These are phyloP conservation scores for Viola odorata DNA, from an alignment of 345 rosid species.

Conservation along the genomic window DNA sequence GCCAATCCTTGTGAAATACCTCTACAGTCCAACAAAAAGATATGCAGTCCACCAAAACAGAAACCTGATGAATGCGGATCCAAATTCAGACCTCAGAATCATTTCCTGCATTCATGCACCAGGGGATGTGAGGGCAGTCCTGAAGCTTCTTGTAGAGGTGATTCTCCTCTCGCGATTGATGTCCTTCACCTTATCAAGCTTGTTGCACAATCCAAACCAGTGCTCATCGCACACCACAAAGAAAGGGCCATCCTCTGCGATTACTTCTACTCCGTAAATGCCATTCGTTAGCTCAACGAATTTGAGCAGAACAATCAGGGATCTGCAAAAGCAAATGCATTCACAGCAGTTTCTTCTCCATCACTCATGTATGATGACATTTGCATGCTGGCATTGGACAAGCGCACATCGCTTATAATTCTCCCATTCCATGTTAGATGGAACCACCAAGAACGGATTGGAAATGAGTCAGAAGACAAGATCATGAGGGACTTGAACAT, in stretches of 20 bases:
- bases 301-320: constrained; percentile 16
- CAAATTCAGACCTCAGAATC: constrained; percentile 13
- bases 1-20: constrained; percentile 13
- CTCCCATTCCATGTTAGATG: constrained; percentile 42
- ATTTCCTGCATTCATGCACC: constrained; percentile 40
- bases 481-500: constrained; percentile 20
- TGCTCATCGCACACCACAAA: constrained; percentile 27
- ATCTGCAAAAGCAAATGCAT: neutral
- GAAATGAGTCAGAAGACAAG: constrained; percentile 13
- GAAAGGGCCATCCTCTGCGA: neutral
- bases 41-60: constrained; percentile 23
- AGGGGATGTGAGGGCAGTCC: constrained; percentile 26
- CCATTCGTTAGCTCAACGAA: constrained; percentile 20
- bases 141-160: constrained; percentile 10
- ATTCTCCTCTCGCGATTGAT: constrained; percentile 15
- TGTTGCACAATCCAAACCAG: constrained; percentile 18
- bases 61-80: constrained; percentile 6
- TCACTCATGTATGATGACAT: constrained; percentile 29
- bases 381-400: constrained; percentile 24
- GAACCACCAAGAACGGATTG: constrained; percentile 17
- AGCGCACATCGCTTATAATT: constrained; percentile 15
- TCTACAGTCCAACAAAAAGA: constrained; percentile 25
- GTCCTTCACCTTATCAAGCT: constrained; percentile 29
- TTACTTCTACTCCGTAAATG: constrained; percentile 14
- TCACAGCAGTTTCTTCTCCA: constrained; percentile 25